A percentile compares a stretch with the other conserved stretches of the same genome.
phyloP scores from a whole-genome alignment of 148 eudicot genomes.

The Tetragonia tetragonoides region DNA sequence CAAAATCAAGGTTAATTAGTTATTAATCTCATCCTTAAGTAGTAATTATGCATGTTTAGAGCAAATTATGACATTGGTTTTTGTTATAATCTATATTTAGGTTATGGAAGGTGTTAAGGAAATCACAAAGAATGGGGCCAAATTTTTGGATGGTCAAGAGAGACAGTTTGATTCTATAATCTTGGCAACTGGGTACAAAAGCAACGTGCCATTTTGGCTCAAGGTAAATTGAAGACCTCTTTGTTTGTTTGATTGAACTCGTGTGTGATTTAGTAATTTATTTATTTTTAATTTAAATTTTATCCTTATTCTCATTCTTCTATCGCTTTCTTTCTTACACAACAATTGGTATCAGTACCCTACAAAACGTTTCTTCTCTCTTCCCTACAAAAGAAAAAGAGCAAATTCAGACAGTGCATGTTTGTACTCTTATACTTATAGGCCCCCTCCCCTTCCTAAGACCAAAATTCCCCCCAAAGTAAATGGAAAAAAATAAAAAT shows the following conservation, averaged over 20 bases:
- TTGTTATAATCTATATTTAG: slow-evolving; percentile 26
- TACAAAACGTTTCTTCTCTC: slow-evolving; percentile 51
- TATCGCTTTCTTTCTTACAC: slow-evolving; percentile 57
- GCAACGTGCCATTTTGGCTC: slow-evolving; percentile 87
- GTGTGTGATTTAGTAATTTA: background rate
- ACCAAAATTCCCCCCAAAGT: background rate
- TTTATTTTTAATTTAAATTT: background rate
- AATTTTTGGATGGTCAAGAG: slow-evolving; percentile 73
- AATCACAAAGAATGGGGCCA: slow-evolving; percentile 77
- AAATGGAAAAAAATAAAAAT: background rate
- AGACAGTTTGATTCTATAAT: slow-evolving; percentile 72
- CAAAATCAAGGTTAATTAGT: slow-evolving; percentile 57
- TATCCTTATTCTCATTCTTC: slow-evolving; percentile 41
- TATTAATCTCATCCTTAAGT: too few species aligned
- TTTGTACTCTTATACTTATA: slow-evolving; percentile 20
- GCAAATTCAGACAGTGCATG: slow-evolving; percentile 53
- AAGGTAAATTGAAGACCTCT: slow-evolving; percentile 23
- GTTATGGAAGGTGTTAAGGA: slow-evolving; percentile 77
- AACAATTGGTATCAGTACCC: slow-evolving; percentile 36
- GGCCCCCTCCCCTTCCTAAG: slow-evolving; percentile 2
- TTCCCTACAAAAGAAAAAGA: slow-evolving; percentile 22
- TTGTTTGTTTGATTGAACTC: background rate
- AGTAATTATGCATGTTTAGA: too few species aligned
- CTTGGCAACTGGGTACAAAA: slow-evolving; percentile 82
- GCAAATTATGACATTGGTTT: slow-evolving; percentile 12